These are phyloP conservation scores for Apophysomyces elegans DNA, from an alignment of 371 early-diverging fungal genomes.

Conservation along the genomic window DNA sequence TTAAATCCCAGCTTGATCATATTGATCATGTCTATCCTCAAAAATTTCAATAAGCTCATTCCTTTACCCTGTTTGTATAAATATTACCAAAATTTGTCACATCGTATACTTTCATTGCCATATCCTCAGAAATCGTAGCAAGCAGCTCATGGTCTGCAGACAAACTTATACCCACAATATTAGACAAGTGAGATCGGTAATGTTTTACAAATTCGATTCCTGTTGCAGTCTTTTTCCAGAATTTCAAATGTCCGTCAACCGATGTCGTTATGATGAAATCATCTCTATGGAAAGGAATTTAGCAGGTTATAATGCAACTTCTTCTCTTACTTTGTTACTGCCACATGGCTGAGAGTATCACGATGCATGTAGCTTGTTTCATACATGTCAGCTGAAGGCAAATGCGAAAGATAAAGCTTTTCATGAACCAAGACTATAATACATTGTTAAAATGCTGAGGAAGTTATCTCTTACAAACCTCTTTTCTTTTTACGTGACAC, in stretches of 20 bases:
- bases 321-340: constrained; percentile 65
- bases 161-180: constrained; percentile 60
- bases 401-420: constrained; percentile 69
- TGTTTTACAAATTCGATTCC: constrained; percentile 98
- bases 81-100: constrained; percentile 88
- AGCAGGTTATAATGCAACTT: background rate
- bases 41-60: background rate
- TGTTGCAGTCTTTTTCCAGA: constrained; percentile 95
- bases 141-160: constrained; percentile 83
- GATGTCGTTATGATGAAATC: constrained; percentile 95
- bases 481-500: constrained; percentile 43
- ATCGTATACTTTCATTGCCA: constrained; percentile 91
- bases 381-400: constrained; percentile 90
- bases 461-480: constrained; percentile 24
- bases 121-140: constrained; percentile 86
- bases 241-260: constrained; percentile 95
- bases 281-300: constrained; percentile 51
- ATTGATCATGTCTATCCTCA: constrained; percentile 90
- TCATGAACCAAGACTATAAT: constrained; percentile 72
- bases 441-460: background rate
- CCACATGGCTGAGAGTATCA: constrained; percentile 80
- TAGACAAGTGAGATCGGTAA: constrained; percentile 84
- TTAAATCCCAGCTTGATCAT: constrained; percentile 82
- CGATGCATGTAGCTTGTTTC: constrained; percentile 96
- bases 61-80: too few relatives aligned